Percentiles rank a stretch among this genome's conserved stretches.
phyloP scores from a whole-genome alignment of 2,329 filamentous ascomycete genomes.

The Cytospora chrysosperma region DNA sequence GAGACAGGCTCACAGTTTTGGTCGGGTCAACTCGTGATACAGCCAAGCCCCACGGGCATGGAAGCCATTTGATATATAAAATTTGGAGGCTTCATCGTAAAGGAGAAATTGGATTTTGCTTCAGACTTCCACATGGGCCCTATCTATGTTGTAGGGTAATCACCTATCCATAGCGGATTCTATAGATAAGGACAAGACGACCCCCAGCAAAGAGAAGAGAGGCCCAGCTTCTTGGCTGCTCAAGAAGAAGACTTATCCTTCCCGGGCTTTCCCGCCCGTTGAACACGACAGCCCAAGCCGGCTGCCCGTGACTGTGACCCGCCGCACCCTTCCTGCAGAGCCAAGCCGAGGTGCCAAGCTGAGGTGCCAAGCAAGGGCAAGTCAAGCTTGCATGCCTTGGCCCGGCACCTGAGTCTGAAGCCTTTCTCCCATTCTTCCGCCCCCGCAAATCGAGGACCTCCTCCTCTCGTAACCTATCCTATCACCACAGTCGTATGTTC shows the following conservation, averaged over 20 bases:
- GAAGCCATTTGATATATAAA: too few species aligned
- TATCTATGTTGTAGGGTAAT: not conserved
- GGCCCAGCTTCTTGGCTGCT: slow-evolving; percentile 13
- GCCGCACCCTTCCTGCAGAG: slow-evolving; percentile 12
- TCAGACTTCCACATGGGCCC: not conserved
- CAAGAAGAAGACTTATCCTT: not conserved
- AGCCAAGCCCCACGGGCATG: too few species aligned
- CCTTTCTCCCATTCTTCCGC: not conserved
- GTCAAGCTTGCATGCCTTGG: slow-evolving; percentile 1
- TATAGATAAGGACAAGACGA: not conserved
- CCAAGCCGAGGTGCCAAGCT: slow-evolving; percentile 12
- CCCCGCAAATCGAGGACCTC: not conserved
- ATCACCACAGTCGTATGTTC: not conserved
- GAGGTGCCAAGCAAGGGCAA: slow-evolving; percentile 3
- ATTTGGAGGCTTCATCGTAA: not conserved
- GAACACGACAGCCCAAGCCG: slow-evolving; percentile 5
- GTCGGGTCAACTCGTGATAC: too few species aligned
- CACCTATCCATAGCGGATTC: not conserved
- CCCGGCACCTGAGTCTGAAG: slow-evolving; percentile 15
- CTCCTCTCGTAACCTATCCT: too few species aligned
- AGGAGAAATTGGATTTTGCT: not conserved
- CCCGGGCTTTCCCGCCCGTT: not conserved
- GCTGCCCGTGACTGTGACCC: slow-evolving; percentile 3
- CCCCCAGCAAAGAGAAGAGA: not conserved
- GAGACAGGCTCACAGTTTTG: too few species aligned